A percentile compares a stretch with the other conserved stretches of the same genome.
These are phyloP conservation scores for Globisporangium viniferum DNA, from an alignment of 352 stramenopile species.

Conservation along the genomic window DNA sequence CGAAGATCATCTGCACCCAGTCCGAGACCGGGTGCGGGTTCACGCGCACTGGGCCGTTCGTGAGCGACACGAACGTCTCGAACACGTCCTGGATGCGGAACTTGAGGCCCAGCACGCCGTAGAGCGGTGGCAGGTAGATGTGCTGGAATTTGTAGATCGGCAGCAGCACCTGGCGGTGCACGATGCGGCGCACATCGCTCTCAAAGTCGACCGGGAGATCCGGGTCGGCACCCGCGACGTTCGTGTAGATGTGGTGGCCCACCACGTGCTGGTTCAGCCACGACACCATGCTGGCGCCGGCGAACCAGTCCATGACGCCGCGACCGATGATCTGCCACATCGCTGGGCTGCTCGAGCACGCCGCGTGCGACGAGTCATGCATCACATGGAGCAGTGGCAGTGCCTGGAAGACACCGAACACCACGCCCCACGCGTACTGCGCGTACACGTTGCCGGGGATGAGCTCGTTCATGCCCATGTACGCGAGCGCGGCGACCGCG, in stretches of 20 bases:
- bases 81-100: conserved; percentile 92
- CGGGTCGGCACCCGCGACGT: conserved; percentile 90
- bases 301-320: conserved; percentile 89
- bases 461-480: conserved; percentile 72
- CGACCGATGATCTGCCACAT: conserved; percentile 75
- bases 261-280: conserved; percentile 96
- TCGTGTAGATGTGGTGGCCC: conserved; percentile 95
- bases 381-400: conserved; percentile 91
- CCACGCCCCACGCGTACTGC: conserved; percentile 66
- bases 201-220: conserved; percentile 90
- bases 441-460: conserved; percentile 48
- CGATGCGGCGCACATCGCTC: conserved; percentile 82
- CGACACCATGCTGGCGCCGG: conserved; percentile 89
- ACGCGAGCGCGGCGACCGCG: conserved; percentile 53
- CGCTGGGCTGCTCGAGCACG: conserved; percentile 77
- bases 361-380: conserved; percentile 91
- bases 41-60: conserved; percentile 89
- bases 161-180: conserved; percentile 82
- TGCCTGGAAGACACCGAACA: conserved; percentile 90
- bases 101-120: conserved; percentile 93
- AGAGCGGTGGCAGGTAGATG: conserved; percentile 92
- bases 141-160: conserved; percentile 91
- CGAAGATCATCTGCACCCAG: conserved; percentile 83
- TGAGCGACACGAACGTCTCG: conserved; percentile 83
- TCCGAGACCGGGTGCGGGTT: conserved; percentile 82